A percentile compares a stretch with the other conserved stretches of the same genome.
These are phyloP conservation scores for Scenedesmus sp. DNA, from an alignment of 163 green algal species.

Conservation along the genomic window DNA sequence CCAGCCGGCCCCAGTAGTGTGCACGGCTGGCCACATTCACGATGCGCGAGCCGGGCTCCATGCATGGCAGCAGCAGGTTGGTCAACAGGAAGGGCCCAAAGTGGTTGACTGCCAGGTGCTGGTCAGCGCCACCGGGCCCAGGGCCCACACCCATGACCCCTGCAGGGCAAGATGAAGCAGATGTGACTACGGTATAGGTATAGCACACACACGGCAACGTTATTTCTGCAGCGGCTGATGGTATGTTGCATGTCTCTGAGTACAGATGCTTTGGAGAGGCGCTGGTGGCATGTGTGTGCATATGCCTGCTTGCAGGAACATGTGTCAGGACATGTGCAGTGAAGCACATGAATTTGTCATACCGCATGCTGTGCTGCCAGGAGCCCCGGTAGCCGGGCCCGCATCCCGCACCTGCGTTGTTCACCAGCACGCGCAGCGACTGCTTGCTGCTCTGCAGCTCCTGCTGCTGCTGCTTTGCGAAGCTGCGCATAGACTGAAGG, in stretches of 20 bases:
- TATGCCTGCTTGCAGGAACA: too few species aligned
- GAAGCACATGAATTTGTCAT: not conserved
- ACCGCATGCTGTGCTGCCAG: not conserved
- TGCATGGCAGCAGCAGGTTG: slow-evolving; percentile 57
- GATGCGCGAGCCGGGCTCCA: slow-evolving; percentile 52
- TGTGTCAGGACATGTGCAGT: too few species aligned
- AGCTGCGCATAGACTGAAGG: slow-evolving; percentile 23
- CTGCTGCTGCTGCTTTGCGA: slow-evolving; percentile 27
- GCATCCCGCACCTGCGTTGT: slow-evolving; percentile 36
- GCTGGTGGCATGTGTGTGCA: too few species aligned
- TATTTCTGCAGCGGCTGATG: too few species aligned
- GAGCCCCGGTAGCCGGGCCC: not conserved
- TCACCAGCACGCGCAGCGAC: slow-evolving; percentile 23
- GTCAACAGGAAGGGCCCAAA: slow-evolving; percentile 85
- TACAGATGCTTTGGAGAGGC: too few species aligned
- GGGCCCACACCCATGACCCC: slow-evolving; percentile 27
- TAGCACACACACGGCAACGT: not conserved
- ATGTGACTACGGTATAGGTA: not conserved
- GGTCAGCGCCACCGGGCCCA: slow-evolving; percentile 24
- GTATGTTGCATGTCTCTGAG: too few species aligned
- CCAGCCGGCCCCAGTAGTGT: slow-evolving; percentile 60
- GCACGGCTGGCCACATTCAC: slow-evolving; percentile 75
- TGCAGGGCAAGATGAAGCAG: not conserved
- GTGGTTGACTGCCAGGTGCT: slow-evolving; percentile 67
- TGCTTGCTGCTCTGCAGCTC: not conserved